Base-by-base conservation (phyloP, 2,329 filamentous ascomycete genomes). In the Fusarium tuaranense region DNA sequence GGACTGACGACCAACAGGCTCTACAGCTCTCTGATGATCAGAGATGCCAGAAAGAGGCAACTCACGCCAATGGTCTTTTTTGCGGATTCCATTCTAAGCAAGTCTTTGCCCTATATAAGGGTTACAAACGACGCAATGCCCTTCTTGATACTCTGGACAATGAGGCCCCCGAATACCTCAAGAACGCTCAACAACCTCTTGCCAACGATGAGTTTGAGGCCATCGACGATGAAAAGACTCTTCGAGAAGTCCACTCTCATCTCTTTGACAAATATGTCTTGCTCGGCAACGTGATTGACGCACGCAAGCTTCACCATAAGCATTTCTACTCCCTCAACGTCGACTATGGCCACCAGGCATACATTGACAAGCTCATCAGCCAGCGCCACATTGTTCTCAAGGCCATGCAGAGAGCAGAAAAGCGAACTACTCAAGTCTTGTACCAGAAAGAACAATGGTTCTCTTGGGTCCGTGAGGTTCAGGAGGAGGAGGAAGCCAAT, bases 1-100 rank as follows among this genome's bases (percentile, higher is more conserved):
- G 22, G 1, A 70, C 34, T 36, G 7, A 46, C 7, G 2, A 13
- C 0, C 3, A 13, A 46, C 16, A 77, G 74, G 77, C 77, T 32
- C 34, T 79, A 9, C 44, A 65, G 6, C 58, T 77, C 9, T 66
- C 70, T 22, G 71, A 78, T 38, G 64, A 57, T 1, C 62, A 97
- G 91, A 73, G 95, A 92, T 65, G 87, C 89, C 59, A 92, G 82
- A 7, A 93, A 89, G 69, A 77, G 27, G 76, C 76, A 22, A 78
- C 78, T 12, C 67, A 77, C 13, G 73, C 75, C 8, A 73, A 76
- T 32, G 62, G 66, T 14, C 67, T 80, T 48, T 80, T 80, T n/a
- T 80, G 78, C 25, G 32, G 58, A n/a, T 71, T 76, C 18, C 78
- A 80, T 32, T 66, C 77, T 0, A 76, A 68, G 20, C 78, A 80